Base-by-base conservation (phyloP, 2,329 filamentous ascomycete genomes). In the Pseudocercospora fuligena region DNA sequence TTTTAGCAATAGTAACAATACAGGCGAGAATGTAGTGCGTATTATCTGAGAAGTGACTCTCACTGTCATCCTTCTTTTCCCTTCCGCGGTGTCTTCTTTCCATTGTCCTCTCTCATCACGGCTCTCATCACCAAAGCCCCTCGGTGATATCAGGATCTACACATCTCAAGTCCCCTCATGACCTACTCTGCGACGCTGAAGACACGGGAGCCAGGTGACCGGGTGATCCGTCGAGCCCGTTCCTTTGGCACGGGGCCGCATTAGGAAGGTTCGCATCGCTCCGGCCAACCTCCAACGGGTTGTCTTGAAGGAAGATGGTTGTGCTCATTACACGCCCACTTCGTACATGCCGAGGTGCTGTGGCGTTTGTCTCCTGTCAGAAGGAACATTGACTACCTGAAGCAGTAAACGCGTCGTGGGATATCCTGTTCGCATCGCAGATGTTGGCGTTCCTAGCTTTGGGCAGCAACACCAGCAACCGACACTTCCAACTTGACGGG, bases 1-100 rank as follows among this genome's bases (percentile, higher is more conserved):
- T 27, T 27, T 58, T 21, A 43, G 16, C 40, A 43, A 43, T 25
- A 25, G 56, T 31, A 40, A 43, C 31, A 12, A 43, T 11, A 36
- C 31, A 58, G 56, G 9, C 29, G 31, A 58, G 33, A 19, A 33
- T 58, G 56, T 58, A 36, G 54, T 58, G 33, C 31, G 29, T 43
- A 58, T 16, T 58, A 9, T 16, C 51, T 27, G 51, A 29, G 23
- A 33, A 1, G 21, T 27, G n/a, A 12, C 33, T 31, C 1, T 21
- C n/a, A 19, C 56, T 21, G 1, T 21, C 47, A 51, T 23, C 47
- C 21, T 2, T 19, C 40, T 16, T 16, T 43, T 19, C 40, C 16
- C 16, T 51, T 33, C 51, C 51, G 51, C 51, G 51, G 51, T 21
- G 47, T 51, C 47, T 16, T 51, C 23, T 2, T 49, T 23, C 19